Base-by-base conservation (phyloP, 768 basidiomycete genomes). In the Boletus patriciae region DNA sequence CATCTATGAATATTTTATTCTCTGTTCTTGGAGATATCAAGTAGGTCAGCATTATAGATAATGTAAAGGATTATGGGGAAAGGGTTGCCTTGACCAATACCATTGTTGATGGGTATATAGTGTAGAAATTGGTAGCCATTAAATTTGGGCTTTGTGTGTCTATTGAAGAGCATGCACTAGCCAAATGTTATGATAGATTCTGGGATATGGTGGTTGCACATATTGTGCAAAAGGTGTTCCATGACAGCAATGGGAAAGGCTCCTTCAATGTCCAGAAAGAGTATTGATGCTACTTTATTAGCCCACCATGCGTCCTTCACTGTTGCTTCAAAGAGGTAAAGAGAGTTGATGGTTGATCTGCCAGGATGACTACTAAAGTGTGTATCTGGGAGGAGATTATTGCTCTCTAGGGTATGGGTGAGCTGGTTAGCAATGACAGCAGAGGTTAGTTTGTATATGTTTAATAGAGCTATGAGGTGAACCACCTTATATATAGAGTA, bases 31-130 rank as follows among this genome's bases (percentile, higher is more conserved):
- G 29, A 4, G 0, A 44, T 19, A 0, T 65, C 46, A 0, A 65
- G 19, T 0, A 73, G 55, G 47, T 63, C 54, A 0, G 73, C 12
- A 44, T 75, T 76, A 61, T 71, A 75, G 15, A 74, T 65, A 6
- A 68, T 59, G 51, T 72, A 74, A 0, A 70, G 49, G 0, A 74
- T 55, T 41, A 68, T 68, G 0, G 72, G 72, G 3, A 68, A 50
- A 0, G 73, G 73, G 56, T 71, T 66, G 0, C 76, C 76, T 56
- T 76, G 73, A 3, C 70, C 68, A 0, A 74, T 69, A 0, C 76
- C 68, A 15, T 67, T 68, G 0, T 18, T 56, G 7, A 62, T 52
- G 0, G 56, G 49, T 0, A 57, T 45, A 50, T 60, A 64, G 29
- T 29, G 4, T 29, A n/a, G n/a, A n/a, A n/a, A n/a, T n/a, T n/a